Evolutionary conservation across 2,329 filamentous ascomycete genomes (phyloP).

Genomic region (Cladosporium sp.): DNA sequence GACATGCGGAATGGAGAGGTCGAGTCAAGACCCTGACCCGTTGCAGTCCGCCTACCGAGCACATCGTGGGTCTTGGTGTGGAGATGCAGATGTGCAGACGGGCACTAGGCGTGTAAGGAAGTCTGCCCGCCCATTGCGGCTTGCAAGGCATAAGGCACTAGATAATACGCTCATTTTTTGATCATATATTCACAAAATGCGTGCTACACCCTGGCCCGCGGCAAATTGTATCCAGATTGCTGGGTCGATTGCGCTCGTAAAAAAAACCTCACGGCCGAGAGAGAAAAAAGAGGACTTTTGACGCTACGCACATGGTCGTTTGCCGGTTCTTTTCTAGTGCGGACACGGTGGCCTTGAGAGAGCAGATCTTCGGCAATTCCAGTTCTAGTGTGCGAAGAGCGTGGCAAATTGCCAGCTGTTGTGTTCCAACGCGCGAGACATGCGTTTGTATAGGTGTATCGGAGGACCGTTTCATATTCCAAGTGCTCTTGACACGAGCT

Average conservation of each 20-base stretch:
- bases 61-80: slow-evolving; percentile 5
- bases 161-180: background rate
- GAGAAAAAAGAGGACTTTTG: background rate
- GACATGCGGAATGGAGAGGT: slow-evolving; percentile 6
- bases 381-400: background rate
- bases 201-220: background rate
- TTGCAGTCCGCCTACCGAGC: background rate
- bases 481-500: background rate
- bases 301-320: background rate
- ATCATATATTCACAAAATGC: background rate
- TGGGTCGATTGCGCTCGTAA: background rate
- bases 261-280: background rate
- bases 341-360: background rate
- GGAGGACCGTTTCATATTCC: background rate
- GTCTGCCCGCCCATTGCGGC: background rate
- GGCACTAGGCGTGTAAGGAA: slow-evolving; percentile 11
- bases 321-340: background rate
- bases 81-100: slow-evolving; percentile 6
- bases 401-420: slow-evolving; percentile 3
- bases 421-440: background rate
- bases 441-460: background rate
- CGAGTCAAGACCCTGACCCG: slow-evolving; percentile 13
- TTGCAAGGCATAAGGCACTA: background rate
- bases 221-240: background rate
- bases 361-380: background rate